Conservation (phyloP, 345 rosid genomes). For the Arabidopsis thaliana region TAIR10.1 NC_003074.8:1632501-1633000, state of each 20-base stretch:
- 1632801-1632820: conserved; percentile 78
- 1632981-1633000: conserved; percentile 11
- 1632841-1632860: neutral
- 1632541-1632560: conserved; percentile 74
- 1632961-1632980: conserved; percentile 63
- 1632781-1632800: conserved; percentile 76
- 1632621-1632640: conserved; percentile 77
- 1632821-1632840: conserved; percentile 70
- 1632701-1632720: neutral
- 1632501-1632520: conserved; percentile 45
- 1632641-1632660: conserved; percentile 72
- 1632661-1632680: conserved; percentile 8
- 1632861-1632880: neutral
- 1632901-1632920: neutral
- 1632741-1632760: conserved; percentile 27
- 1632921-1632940: conserved; percentile 58
- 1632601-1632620: conserved; percentile 64
- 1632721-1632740: neutral
- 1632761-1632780: conserved; percentile 87
- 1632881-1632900: neutral
- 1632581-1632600: conserved; percentile 70
- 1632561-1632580: conserved; percentile 86
- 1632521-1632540: conserved; percentile 55
- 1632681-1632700: conserved; percentile 2
- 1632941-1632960: conserved; percentile 75